Conservation (phyloP, 2,329 filamentous ascomycete species). For the Alternaria sp. region DNA sequence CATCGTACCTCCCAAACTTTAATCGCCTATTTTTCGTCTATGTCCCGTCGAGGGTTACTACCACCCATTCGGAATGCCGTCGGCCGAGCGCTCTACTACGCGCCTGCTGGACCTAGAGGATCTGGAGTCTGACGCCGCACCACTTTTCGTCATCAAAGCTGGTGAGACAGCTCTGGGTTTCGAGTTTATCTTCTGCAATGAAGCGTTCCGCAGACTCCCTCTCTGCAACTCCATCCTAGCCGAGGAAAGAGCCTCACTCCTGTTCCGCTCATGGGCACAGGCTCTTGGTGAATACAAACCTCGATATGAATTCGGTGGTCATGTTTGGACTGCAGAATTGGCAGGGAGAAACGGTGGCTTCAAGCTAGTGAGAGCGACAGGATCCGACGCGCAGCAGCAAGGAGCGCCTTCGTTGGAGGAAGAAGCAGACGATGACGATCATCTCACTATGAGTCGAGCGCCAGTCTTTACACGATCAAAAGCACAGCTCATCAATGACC, state of each 20-base stretch:
- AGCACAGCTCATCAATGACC: slow-evolving; percentile 7
- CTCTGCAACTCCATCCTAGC: slow-evolving; percentile 14
- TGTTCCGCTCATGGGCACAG: slow-evolving; percentile 38
- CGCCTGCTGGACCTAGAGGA: slow-evolving; percentile 26
- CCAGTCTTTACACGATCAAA: slow-evolving; percentile 13
- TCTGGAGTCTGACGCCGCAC: slow-evolving; percentile 28
- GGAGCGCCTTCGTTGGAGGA: background rate
- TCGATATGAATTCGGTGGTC: slow-evolving; percentile 19
- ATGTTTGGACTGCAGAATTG: slow-evolving; percentile 24
- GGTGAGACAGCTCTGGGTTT: slow-evolving; percentile 16
- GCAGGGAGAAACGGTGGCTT: slow-evolving; percentile 18
- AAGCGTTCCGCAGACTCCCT: slow-evolving; percentile 21
- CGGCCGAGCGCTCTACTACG: background rate
- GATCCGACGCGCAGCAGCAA: background rate
- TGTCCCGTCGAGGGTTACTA: background rate
- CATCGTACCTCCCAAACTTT: background rate
- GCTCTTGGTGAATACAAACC: slow-evolving; percentile 21
- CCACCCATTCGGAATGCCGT: slow-evolving; percentile 5
- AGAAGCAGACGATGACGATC: background rate
- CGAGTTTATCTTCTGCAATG: slow-evolving; percentile 30
- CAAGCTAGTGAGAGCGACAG: slow-evolving; percentile 25
- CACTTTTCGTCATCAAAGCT: slow-evolving; percentile 32
- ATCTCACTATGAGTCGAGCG: background rate
- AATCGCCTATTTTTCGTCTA: background rate
- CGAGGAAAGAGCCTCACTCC: slow-evolving; percentile 16